phyloP scores from a whole-genome alignment of 805 yeast genomes.

The Candida nitratophila region DNA sequence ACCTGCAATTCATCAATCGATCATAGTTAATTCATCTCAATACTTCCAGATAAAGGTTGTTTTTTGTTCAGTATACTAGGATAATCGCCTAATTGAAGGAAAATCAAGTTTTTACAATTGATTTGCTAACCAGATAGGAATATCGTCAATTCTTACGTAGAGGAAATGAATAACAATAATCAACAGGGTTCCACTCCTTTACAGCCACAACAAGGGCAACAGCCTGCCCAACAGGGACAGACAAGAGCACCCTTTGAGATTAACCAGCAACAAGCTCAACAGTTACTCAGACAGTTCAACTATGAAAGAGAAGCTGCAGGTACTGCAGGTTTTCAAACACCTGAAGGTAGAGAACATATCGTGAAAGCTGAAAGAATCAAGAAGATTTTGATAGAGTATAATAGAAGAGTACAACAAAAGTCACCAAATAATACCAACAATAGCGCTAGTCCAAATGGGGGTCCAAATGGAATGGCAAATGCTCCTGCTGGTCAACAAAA shows the following conservation, averaged over 20 bases:
- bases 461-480: conserved; percentile 11
- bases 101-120: no score
- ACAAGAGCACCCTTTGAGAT: conserved; percentile 14
- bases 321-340: conserved; percentile 51
- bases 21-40: no score
- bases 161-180: neutral
- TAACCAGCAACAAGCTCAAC: conserved; percentile 48
- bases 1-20: no score
- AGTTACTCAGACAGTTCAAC: conserved; percentile 52
- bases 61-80: neutral
- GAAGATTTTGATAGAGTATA: conserved; percentile 44
- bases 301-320: conserved; percentile 56
- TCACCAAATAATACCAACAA: conserved; percentile 7
- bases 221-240: neutral
- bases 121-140: no score
- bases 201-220: conserved; percentile 2
- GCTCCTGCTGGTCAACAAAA: neutral
- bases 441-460: conserved; percentile 3
- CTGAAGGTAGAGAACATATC: conserved; percentile 56
- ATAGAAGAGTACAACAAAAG: conserved; percentile 15
- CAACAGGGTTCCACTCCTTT: neutral
- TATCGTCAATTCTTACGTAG: no score
- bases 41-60: neutral
- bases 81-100: no score
- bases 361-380: conserved; percentile 59